phyloP scores from a whole-genome alignment of 441 rosid species.

The Gossypium davidsonii region DNA sequence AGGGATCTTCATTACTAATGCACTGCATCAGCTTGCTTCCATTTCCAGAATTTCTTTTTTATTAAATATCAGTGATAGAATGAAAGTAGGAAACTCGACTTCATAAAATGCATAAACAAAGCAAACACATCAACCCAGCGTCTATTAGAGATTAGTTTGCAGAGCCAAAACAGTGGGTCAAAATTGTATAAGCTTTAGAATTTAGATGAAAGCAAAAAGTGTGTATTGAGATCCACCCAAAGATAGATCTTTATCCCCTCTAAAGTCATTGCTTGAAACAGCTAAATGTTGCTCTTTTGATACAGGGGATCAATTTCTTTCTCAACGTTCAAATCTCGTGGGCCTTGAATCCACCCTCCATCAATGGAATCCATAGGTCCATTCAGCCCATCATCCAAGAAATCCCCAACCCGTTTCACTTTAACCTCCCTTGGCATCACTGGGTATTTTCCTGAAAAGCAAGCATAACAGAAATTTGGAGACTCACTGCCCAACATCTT shows the following conservation, averaged over 20 bases:
- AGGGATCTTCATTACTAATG: background rate
- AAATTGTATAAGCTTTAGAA: conserved; percentile 21
- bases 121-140: background rate
- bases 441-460: conserved; percentile 84
- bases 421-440: conserved; percentile 60
- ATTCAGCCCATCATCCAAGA: conserved; percentile 72
- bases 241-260: background rate
- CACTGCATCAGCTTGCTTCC: background rate
- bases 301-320: conserved; percentile 5
- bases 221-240: conserved; percentile 4
- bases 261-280: background rate
- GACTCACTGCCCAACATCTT: conserved; percentile 50
- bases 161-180: conserved; percentile 16
- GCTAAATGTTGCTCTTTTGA: conserved; percentile 1
- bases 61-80: background rate
- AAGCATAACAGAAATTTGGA: conserved; percentile 64
- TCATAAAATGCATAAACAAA: too few relatives aligned
- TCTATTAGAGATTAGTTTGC: background rate
- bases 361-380: conserved; percentile 62
- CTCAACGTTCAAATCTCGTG: conserved; percentile 19
- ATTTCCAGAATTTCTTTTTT: too few relatives aligned
- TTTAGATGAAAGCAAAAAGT: background rate
- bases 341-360: conserved; percentile 74
- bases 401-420: conserved; percentile 79
- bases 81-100: background rate